Evolutionary conservation across 345 rosid genomes (phyloP), one percentile per base, ranked within the genome.

Genomic region (Trapa bicornis): DNA sequence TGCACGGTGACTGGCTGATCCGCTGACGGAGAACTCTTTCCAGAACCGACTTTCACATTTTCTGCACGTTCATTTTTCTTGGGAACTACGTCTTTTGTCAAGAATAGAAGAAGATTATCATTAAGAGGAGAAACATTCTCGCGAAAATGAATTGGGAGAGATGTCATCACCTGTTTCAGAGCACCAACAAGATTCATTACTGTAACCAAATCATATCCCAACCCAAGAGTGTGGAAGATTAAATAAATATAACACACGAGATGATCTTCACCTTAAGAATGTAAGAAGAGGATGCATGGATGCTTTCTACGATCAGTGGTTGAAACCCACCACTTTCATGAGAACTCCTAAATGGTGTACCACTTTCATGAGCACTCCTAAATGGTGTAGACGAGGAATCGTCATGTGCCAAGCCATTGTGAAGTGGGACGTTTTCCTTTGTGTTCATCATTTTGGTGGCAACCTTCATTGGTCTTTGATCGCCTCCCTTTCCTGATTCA

Each of bases 61-160:
- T 68, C 68, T 56, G 66, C 62, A 73, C 67, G 70, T 74, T 76
- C 75, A 60, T 66, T 37, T n/a, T 65, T 73, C 70, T 61, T 50
- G 29, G 68, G 65, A 47, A 67, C 52, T 63, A 6, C 54, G 61
- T 76, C 75, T 68, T 76, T 72, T 7, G 60, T 73, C 76, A 83
- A 65, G 71, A 63, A 74, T 69, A 83, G 70, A 50, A 22, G 29
- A 22, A 89, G 77, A 75, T 72, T 77, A 12, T 82, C 86, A 72
- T 82, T 83, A 71, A 91, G 89, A 68, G 97, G 94, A 10, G 94
- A 91, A 75, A 89, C 56, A 67, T 86, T 70, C 67, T 52, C 74
- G 61, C 12, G 11, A 45, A 11, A 45, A 3, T 11, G 48, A 45
- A 45, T 13, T 6, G 74, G 77, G 71, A 74, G 65, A 48, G 85